Evolutionary conservation across 805 yeast species (phyloP).

Genomic region (Suhomyces pyralidae): DNA sequence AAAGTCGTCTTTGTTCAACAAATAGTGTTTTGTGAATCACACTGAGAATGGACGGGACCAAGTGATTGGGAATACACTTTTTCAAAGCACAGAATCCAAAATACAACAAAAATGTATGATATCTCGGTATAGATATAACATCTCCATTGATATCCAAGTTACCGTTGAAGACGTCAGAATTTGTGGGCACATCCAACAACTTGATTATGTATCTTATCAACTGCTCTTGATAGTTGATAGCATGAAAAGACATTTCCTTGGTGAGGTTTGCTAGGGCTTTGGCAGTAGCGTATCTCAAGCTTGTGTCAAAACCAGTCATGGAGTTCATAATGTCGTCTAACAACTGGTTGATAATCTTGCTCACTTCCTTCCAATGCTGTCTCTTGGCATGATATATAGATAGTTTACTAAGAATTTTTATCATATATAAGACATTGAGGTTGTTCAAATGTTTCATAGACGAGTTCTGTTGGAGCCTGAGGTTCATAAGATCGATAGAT

Average conservation of each 20-base stretch:
- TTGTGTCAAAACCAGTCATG: conserved; percentile 47
- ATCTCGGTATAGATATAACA: conserved; percentile 38
- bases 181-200: conserved; percentile 26
- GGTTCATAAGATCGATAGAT: conserved; percentile 13
- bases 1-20: conserved; percentile 55
- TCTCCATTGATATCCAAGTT: conserved; percentile 23
- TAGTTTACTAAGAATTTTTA: conserved; percentile 38
- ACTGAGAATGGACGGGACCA: conserved; percentile 24
- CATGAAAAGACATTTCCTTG: conserved; percentile 27
- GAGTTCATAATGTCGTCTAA: conserved; percentile 32
- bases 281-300: conserved; percentile 62
- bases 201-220: conserved; percentile 30
- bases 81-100: conserved; percentile 44
- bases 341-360: conserved; percentile 48
- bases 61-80: conserved; percentile 20
- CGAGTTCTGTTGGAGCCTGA: conserved; percentile 10
- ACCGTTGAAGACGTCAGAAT: conserved; percentile 1
- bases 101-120: conserved; percentile 58
- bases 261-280: conserved; percentile 58
- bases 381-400: conserved; percentile 21
- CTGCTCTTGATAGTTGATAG: conserved; percentile 42
- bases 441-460: conserved; percentile 8
- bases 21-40: conserved; percentile 47
- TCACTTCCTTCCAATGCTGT: conserved; percentile 39
- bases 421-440: conserved; percentile 23